A percentile compares a stretch with the other conserved stretches of the same genome.
These are phyloP conservation scores for Aspergillus sparsus DNA, from an alignment of 495 filamentous ascomycete genomes.

Conservation along the genomic window DNA sequence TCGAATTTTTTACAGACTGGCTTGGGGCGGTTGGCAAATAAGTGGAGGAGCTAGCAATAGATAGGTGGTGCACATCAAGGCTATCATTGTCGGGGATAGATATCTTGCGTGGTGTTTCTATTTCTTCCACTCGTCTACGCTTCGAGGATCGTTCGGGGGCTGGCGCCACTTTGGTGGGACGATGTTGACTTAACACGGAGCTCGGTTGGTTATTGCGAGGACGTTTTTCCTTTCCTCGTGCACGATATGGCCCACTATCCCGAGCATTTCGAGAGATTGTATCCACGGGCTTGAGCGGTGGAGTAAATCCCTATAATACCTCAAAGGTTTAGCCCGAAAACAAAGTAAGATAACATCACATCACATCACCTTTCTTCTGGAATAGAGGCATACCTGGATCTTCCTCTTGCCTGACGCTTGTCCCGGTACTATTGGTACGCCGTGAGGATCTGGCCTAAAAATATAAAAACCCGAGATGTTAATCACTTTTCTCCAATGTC, in stretches of 20 bases:
- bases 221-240: conserved; percentile 25
- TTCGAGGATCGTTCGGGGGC: conserved; percentile 34
- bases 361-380: not conserved
- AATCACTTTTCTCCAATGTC: not conserved
- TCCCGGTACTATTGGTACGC: conserved; percentile 28
- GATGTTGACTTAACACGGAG: conserved; percentile 1
- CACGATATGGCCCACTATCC: conserved; percentile 44
- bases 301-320: conserved; percentile 10
- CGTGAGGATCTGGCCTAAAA: conserved; percentile 22
- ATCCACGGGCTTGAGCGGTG: conserved; percentile 32
- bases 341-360: not conserved
- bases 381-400: conserved; percentile 10
- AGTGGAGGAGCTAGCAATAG: conserved; percentile 18
- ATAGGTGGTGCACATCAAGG: conserved; percentile 16
- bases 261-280: conserved; percentile 33
- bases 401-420: conserved; percentile 18
- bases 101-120: not conserved
- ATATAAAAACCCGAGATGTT: not conserved
- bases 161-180: conserved; percentile 17
- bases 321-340: conserved; percentile 5
- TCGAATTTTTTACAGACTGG: conserved; percentile 20
- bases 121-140: conserved; percentile 32
- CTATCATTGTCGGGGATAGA: conserved; percentile 21
- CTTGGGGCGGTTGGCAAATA: conserved; percentile 28
- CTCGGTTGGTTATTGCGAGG: not conserved